phyloP scores from a whole-genome alignment of 352 stramenopile genomes.

The Globisporangium radiosum region DNA sequence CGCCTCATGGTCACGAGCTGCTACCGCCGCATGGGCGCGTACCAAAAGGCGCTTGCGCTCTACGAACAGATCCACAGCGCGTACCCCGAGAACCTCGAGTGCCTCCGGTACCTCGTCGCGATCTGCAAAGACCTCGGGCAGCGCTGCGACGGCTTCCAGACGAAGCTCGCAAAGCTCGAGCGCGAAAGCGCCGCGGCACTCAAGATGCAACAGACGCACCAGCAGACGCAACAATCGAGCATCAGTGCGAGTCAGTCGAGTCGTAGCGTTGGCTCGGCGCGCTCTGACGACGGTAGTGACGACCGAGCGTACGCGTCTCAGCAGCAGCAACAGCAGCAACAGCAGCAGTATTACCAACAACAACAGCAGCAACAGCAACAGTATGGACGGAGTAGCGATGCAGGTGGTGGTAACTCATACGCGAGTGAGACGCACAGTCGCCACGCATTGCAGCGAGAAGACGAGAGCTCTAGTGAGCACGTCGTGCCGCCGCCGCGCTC shows the following conservation, averaged over 20 bases:
- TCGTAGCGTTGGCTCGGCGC: conserved; percentile 14
- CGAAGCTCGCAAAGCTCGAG: conserved; percentile 89
- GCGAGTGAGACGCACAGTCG: conserved; percentile 11
- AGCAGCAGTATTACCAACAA: conserved; percentile 19
- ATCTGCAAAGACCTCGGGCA: conserved; percentile 93
- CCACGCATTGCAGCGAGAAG: conserved; percentile 12
- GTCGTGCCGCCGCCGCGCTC: conserved; percentile 26
- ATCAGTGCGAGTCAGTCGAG: conserved; percentile 10
- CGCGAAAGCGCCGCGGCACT: conserved; percentile 39
- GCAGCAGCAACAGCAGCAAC: conserved; percentile 19
- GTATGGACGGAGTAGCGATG: conserved; percentile 19
- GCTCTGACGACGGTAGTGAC: conserved; percentile 26
- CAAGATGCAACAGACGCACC: conserved; percentile 16
- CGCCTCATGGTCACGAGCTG: conserved; percentile 95
- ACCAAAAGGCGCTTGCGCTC: conserved; percentile 88
- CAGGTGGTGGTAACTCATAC: conserved; percentile 2
- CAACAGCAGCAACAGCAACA: conserved; percentile 24
- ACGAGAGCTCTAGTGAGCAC: conserved; percentile 28
- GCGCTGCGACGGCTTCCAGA: conserved; percentile 90
- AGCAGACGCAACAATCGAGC: conserved; percentile 18
- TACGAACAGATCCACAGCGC: conserved; percentile 94
- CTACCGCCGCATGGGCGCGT: conserved; percentile 92
- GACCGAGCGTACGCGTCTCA: conserved; percentile 15
- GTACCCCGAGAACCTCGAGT: conserved; percentile 93
- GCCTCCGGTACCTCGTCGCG: conserved; percentile 86